Conservation (phyloP, 1,284 basidiomycete species). For the Ceratobasidium sp. region DNA sequence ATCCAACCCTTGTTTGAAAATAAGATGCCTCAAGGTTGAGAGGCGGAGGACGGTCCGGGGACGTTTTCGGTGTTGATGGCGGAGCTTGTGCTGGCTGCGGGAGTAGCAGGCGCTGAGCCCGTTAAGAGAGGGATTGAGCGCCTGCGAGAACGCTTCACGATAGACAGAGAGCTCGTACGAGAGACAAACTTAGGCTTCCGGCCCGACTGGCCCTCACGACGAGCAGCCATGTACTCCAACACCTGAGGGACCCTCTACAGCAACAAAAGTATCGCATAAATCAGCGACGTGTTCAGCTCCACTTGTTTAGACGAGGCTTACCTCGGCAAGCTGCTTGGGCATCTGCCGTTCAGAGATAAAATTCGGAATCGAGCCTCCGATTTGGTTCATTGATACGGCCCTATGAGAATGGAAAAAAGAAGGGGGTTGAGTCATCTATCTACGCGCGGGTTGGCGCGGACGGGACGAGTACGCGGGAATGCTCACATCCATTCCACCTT, state of each 20-base stretch:
- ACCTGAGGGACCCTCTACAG: conserved; percentile 29
- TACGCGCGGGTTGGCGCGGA: neutral
- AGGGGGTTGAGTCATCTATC: neutral
- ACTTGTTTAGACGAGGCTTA: conserved; percentile 53
- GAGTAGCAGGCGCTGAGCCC: neutral
- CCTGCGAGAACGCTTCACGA: conserved; percentile 13
- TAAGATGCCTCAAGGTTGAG: neutral
- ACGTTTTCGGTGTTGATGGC: conserved; percentile 3
- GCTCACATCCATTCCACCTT: conserved; percentile 73
- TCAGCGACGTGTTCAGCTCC: too few relatives aligned
- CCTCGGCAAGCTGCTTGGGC: conserved; percentile 72
- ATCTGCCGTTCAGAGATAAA: conserved; percentile 72
- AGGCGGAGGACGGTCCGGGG: conserved; percentile 4
- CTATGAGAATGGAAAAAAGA: conserved; percentile 38
- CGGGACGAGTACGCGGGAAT: neutral
- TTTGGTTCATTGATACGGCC: conserved; percentile 82
- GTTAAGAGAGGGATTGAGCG: conserved; percentile 1
- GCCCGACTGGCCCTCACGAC: conserved; percentile 24
- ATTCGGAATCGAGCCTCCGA: conserved; percentile 75
- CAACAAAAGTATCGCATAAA: neutral
- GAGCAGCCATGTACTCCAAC: conserved; percentile 35
- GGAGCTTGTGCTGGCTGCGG: conserved; percentile 17
- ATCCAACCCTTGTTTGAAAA: neutral
- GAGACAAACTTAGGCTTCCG: conserved; percentile 32
- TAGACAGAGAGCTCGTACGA: conserved; percentile 30